Percentiles rank a stretch among this genome's conserved stretches.
These are phyloP conservation scores for Ceratocystis papillata DNA, from an alignment of 2,329 filamentous ascomycete genomes.

Conservation along the genomic window DNA sequence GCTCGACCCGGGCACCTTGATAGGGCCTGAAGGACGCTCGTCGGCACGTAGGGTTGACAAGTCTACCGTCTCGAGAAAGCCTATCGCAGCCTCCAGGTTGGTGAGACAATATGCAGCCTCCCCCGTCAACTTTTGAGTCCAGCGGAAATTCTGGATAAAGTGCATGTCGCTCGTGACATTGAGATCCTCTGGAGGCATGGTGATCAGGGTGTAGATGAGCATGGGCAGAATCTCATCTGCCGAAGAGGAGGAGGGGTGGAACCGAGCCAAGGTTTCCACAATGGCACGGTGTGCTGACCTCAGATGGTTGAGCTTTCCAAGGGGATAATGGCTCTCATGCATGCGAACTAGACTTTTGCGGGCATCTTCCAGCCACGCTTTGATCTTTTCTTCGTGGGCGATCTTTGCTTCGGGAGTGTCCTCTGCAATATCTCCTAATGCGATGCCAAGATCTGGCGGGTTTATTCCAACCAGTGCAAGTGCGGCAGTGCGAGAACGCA, in stretches of 20 bases:
- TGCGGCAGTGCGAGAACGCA: slow-evolving; percentile 87
- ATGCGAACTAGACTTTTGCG: slow-evolving; percentile 60
- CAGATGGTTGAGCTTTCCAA: slow-evolving; percentile 82
- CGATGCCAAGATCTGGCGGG: slow-evolving; percentile 69
- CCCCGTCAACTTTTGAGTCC: slow-evolving; percentile 74
- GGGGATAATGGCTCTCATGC: slow-evolving; percentile 75
- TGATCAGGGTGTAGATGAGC: slow-evolving; percentile 91
- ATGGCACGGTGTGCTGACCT: slow-evolving; percentile 88
- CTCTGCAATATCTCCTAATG: slow-evolving; percentile 51
- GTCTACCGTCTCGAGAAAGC: slow-evolving; percentile 90
- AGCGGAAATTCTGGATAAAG: slow-evolving; percentile 87
- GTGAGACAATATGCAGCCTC: slow-evolving; percentile 94
- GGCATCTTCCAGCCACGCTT: slow-evolving; percentile 60
- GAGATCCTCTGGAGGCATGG: slow-evolving; percentile 71
- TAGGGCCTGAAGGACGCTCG: slow-evolving; percentile 58
- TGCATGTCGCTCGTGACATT: slow-evolving; percentile 89
- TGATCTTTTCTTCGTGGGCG: slow-evolving; percentile 56
- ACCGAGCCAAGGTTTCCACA: slow-evolving; percentile 67
- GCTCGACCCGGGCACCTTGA: slow-evolving; percentile 44
- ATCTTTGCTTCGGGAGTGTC: slow-evolving; percentile 36
- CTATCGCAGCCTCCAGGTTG: slow-evolving; percentile 88
- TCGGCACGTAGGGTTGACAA: slow-evolving; percentile 76
- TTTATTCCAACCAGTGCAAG: slow-evolving; percentile 86
- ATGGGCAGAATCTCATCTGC: slow-evolving; percentile 96
- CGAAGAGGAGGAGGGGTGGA: slow-evolving; percentile 62